Evolutionary conservation across 176 grass and related monocot species (phyloP), one percentile per base, ranked within the genome.

Genomic region (Hyparrhenia diplandra): DNA sequence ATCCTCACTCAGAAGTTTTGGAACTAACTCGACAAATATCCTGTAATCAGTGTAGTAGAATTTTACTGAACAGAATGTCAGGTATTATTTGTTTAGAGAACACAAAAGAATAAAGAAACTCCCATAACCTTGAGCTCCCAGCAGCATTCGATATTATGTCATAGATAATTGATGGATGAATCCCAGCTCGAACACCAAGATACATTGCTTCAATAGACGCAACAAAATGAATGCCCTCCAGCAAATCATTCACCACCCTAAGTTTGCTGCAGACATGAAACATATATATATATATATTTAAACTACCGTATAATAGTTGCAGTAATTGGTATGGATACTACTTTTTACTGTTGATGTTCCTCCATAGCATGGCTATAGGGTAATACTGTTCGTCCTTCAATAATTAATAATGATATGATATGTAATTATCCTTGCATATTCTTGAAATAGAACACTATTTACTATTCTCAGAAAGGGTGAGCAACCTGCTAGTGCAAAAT

Each of bases 111-210:
- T 25, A 12, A 4, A 58, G 64, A 57, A 79, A 55, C 27, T 86
- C 16, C 27, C 37, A 65, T 82, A 80, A 98, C 95, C 95, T 89
- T 62, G 95, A 98, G 78, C 95, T 94, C 80, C 92, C 95, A 84
- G 92, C 92, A 81, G 92, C 92, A 94, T 98, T 94, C 68, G 92
- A 94, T 81, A 98, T 94, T 71, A 98, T 98, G 76, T 98, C 90
- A 85, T 94, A 98, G 66, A 98, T 87, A 92, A 98, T 94, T 59
- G 76, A 89, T 85, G 95, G 95, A 83, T 98, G 95, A 85, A 98
- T 84, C 83, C 92, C 95, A 87, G 92, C 88, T 87, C 95, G 83
- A 81, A 92, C 85, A 78, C 95, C 95, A 85, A 98, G 85, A 91
- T 92, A 98, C 80, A 94, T 92, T 80, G 95, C 95, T 94, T 98